phyloP scores from a whole-genome alignment of 1,284 basidiomycete genomes.

The Ceratobasidium sp. region DNA sequence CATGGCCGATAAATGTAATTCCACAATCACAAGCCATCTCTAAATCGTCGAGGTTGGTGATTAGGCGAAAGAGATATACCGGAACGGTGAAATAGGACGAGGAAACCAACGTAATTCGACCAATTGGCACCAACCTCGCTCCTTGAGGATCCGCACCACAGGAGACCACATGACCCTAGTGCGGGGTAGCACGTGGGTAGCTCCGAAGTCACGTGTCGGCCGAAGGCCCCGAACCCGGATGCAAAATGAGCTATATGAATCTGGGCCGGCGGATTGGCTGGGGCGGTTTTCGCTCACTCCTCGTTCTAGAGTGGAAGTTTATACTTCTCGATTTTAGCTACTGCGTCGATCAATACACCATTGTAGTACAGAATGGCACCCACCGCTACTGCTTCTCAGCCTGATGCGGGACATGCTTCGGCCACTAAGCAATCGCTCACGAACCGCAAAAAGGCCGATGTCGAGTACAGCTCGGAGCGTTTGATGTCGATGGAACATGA shows the following conservation, averaged over 20 bases:
- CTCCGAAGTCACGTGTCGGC: conserved; percentile 28
- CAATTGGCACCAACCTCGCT: neutral
- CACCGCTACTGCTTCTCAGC: conserved; percentile 18
- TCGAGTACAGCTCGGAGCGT: conserved; percentile 19
- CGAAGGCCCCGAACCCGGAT: conserved; percentile 29
- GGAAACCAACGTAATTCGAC: neutral
- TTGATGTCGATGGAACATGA: conserved; percentile 79
- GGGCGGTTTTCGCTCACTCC: conserved; percentile 23
- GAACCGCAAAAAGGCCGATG: conserved; percentile 40
- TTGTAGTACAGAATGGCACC: conserved; percentile 25
- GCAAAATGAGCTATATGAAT: conserved; percentile 29
- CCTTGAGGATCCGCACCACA: conserved; percentile 33
- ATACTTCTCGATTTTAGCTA: conserved; percentile 14
- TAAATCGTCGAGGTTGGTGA: too few species aligned
- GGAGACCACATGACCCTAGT: conserved; percentile 22
- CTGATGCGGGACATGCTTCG: neutral
- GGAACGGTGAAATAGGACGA: neutral
- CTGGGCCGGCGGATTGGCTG: neutral
- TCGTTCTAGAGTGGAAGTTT: conserved; percentile 12
- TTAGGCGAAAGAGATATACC: neutral
- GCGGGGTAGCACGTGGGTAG: neutral
- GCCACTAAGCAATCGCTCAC: conserved; percentile 18
- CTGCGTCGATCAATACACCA: conserved; percentile 12
- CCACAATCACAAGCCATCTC: too few species aligned
- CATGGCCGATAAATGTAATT: too few species aligned